Evolutionary conservation across 257 asterid species (phyloP), one percentile per base, ranked within the genome.

Genomic region (Penstemon barbatus): DNA sequence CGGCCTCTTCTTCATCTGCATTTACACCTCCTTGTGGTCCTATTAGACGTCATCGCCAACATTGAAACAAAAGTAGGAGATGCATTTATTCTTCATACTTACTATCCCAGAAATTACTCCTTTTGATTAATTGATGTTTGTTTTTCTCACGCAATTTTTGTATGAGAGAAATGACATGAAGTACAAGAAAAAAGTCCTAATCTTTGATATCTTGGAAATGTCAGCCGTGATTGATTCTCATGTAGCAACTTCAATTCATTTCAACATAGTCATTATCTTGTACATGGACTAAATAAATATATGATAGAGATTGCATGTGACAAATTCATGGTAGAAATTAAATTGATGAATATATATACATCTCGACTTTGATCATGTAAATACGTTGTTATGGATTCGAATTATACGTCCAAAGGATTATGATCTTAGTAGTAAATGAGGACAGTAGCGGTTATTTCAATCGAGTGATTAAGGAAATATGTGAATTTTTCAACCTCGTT

Each of bases 1-100:
- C 83, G 8, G 42, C 80, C 83, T 59, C 76, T 38, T 68, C 43
- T 71, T 77, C 13, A 77, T 59, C 69, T 59, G 76, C 65, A 43
- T 41, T 72, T 72, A 53, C 68, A 44, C 56, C 44, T 59, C 36
- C 12, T 3, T 53, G 25, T 50, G 61, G 70, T 5, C 73, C 69
- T 74, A 18, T 43, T 46, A 13, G 52, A 15, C 65, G 15, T 61
- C 71, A 40, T 33, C 53, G 25, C 65, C 70, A 19, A 65, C 74
- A 61, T 70, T 71, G 67, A 70, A 69, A 60, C 76, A 56, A 69
- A 69, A 52, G 63, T 60, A 71, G 70, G n/a, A 65, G 50, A 65
- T 52, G 72, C 77, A 70, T 48, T 78, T 65, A 78, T 36, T 57
- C 42, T 43, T 58, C 63, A 38, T 56, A 46, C 75, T 69, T 75